Percentiles rank a stretch among this genome's conserved stretches.
Conservation (phyloP, 2,329 filamentous ascomycete species). For the Volutella citrinella region DNA sequence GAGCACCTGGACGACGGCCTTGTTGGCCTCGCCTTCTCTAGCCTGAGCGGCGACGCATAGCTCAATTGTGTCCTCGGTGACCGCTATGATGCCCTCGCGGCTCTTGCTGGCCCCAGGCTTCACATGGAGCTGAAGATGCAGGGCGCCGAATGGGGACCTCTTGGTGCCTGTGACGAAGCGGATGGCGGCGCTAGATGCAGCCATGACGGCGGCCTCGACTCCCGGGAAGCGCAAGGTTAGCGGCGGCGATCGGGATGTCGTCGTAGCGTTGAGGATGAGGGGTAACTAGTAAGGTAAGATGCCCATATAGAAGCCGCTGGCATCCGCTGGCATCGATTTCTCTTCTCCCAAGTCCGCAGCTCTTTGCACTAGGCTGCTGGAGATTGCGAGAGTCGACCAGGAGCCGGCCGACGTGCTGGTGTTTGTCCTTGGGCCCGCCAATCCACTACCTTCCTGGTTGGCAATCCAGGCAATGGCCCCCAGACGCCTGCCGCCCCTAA, state of each 20-base stretch:
- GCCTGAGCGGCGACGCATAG: conserved; percentile 65
- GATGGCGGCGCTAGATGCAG: conserved; percentile 34
- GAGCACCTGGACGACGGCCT: conserved; percentile 60
- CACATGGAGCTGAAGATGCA: conserved; percentile 64
- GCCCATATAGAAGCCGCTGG: no score
- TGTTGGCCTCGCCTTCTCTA: conserved; percentile 66
- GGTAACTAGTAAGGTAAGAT: no score
- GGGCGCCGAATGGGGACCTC: conserved; percentile 40
- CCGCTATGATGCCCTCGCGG: conserved; percentile 56
- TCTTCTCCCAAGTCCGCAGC: no score
- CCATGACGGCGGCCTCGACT: conserved; percentile 15
- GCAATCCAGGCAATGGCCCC: no score
- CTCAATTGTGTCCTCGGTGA: conserved; percentile 57
- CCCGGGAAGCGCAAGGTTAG: conserved; percentile 1
- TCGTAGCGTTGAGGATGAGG: no score
- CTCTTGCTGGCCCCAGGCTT: conserved; percentile 62
- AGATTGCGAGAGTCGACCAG: no score
- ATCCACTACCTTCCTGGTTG: no score
- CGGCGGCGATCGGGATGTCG: conserved; percentile 4
- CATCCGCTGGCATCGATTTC: no score
- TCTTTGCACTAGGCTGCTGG: no score
- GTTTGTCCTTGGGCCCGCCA: no score
- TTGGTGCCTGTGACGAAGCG: conserved; percentile 47
- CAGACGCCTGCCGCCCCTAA: conserved; percentile 22
- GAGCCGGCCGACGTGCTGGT: no score